phyloP scores from a whole-genome alignment of 495 filamentous ascomycete species.

The Neurospora sp. region DNA sequence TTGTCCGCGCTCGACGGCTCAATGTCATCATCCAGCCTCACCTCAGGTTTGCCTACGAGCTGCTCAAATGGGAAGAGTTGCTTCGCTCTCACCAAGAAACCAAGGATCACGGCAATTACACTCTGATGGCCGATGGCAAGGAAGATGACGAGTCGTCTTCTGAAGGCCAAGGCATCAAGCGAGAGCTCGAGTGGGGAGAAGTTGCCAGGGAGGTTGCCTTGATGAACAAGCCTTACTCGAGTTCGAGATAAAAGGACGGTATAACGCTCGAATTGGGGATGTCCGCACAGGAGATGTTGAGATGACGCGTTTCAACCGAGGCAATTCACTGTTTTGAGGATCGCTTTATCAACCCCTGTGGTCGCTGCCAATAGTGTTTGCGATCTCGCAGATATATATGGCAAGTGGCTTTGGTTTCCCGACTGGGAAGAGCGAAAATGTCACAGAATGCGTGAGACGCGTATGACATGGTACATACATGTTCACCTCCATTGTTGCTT shows the following conservation, averaged over 20 bases:
- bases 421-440: background rate
- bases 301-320: background rate
- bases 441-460: background rate
- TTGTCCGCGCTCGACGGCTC: constrained; percentile 80
- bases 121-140: background rate
- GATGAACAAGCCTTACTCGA: constrained; percentile 90
- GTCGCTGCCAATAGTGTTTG: background rate
- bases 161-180: constrained; percentile 26
- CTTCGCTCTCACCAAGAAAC: constrained; percentile 14
- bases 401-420: background rate
- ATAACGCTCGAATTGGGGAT: background rate
- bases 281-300: background rate
- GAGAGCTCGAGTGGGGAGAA: constrained; percentile 86
- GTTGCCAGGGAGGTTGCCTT: constrained; percentile 83
- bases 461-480: background rate
- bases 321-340: background rate
- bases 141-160: constrained; percentile 20
- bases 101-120: constrained; percentile 6
- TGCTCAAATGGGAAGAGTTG: constrained; percentile 90
- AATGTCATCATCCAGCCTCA: constrained; percentile 58
- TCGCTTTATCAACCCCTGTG: background rate
- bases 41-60: constrained; percentile 52
- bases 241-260: constrained; percentile 11
- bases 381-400: background rate
- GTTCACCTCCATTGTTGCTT: background rate